Evolutionary conservation across 108 stramenopile genomes (phyloP).

Genomic region (Epipyxis sp.): DNA sequence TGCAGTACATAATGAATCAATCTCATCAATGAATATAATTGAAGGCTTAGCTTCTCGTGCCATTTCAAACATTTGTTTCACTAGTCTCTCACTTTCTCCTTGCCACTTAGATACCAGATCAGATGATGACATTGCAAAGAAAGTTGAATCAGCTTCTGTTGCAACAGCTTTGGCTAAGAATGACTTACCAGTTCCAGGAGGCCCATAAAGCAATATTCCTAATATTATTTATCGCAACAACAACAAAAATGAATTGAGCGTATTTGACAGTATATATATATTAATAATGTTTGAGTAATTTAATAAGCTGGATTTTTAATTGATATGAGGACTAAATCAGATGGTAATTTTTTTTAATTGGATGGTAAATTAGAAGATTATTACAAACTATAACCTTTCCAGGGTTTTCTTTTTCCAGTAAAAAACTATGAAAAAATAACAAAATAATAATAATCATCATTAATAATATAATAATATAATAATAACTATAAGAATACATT

Average conservation of each 20-base stretch:
- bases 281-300: no score
- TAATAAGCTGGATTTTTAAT: no score
- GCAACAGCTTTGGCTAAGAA: conserved; percentile 98
- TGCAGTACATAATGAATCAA: conserved; percentile 85
- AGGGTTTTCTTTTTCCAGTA: conserved; percentile 81
- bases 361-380: no score
- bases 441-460: no score
- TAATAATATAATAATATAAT: conserved; percentile 53
- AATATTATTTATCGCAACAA: no score
- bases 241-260: no score
- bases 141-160: conserved; percentile 93
- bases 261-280: no score
- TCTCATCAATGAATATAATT: conserved; percentile 97
- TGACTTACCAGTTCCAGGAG: conserved; percentile 75
- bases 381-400: no score
- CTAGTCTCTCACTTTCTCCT: conserved; percentile 94
- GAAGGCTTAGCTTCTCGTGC: conserved; percentile 75
- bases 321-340: no score
- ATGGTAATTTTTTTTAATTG: no score
- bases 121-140: conserved; percentile 91
- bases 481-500: no score
- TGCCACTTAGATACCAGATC: conserved; percentile 94
- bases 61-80: conserved; percentile 95
- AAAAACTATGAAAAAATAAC: conserved; percentile 92
- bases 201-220: conserved; percentile 94